A percentile compares a stretch with the other conserved stretches of the same genome.
These are phyloP conservation scores for Epichloe coenophiala DNA, from an alignment of 2,329 filamentous ascomycete species.

Conservation along the genomic window DNA sequence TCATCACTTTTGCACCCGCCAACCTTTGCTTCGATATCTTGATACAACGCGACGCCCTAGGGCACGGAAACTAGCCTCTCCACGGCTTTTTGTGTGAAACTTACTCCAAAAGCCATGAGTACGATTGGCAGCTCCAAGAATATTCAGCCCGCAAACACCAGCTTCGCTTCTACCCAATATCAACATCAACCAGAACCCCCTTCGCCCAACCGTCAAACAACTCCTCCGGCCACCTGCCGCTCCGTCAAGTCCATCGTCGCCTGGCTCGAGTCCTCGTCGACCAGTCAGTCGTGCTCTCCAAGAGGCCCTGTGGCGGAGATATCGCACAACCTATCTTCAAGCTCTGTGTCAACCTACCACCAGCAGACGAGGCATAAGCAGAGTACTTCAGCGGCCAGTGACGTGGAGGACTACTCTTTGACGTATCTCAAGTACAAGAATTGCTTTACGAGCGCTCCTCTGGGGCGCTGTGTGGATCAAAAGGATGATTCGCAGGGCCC, in stretches of 20 bases:
- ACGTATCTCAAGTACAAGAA: slow-evolving; percentile 19
- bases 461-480: slow-evolving; percentile 18
- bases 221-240: slow-evolving; percentile 6
- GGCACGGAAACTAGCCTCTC: background rate
- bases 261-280: slow-evolving; percentile 16
- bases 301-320: background rate
- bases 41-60: background rate
- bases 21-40: background rate
- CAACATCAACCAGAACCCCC: slow-evolving; percentile 6
- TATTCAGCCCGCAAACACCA: slow-evolving; percentile 12
- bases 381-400: slow-evolving; percentile 2
- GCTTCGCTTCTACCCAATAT: slow-evolving; percentile 17
- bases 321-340: slow-evolving; percentile 1
- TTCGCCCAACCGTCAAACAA: background rate
- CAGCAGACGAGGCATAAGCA: background rate
- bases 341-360: background rate
- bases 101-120: slow-evolving; percentile 1
- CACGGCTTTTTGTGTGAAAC: background rate
- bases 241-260: slow-evolving; percentile 19
- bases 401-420: slow-evolving; percentile 19
- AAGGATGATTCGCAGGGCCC: background rate
- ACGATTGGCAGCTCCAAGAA: slow-evolving; percentile 8
- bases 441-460: slow-evolving; percentile 18
- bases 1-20: background rate
- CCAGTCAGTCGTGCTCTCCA: slow-evolving; percentile 1